Evolutionary conservation across 164 flowering plant genomes (phyloP).

Genomic region (Sextonia rubra): DNA sequence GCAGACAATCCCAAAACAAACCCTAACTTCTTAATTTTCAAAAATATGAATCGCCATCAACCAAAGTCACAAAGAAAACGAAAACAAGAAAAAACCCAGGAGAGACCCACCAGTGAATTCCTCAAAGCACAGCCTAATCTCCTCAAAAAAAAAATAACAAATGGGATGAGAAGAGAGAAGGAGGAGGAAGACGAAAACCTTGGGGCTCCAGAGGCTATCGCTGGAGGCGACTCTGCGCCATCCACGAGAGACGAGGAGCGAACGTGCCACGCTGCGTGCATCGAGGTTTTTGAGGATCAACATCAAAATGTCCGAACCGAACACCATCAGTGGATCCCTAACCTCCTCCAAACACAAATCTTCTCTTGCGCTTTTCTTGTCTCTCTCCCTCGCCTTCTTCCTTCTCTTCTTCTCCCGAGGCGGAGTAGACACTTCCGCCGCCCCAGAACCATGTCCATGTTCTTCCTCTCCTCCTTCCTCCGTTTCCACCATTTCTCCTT

Average conservation of each 20-base stretch:
- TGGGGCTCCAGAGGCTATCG: slow-evolving; percentile 54
- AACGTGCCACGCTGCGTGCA: slow-evolving; percentile 76
- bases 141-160: not conserved
- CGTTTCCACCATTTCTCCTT: not conserved
- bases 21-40: not conserved
- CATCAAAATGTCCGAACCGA: slow-evolving; percentile 59
- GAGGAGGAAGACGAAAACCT: slow-evolving; percentile 26
- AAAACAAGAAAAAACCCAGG: not conserved
- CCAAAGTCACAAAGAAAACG: not conserved
- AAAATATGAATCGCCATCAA: not conserved
- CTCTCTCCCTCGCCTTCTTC: not conserved
- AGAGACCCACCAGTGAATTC: not conserved
- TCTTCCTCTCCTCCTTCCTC: not conserved
- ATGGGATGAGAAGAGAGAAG: not conserved
- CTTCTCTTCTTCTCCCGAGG: not conserved
- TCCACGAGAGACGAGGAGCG: slow-evolving; percentile 59
- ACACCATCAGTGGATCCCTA: slow-evolving; percentile 51
- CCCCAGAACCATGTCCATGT: not conserved
- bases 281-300: slow-evolving; percentile 48
- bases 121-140: not conserved
- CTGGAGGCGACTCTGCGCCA: slow-evolving; percentile 64
- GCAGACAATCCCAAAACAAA: not conserved
- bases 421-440: not conserved
- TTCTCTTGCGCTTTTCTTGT: slow-evolving; percentile 10
- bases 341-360: not conserved